A percentile compares a stretch with the other conserved stretches of the same genome.
Conservation (phyloP, 148 eudicot genomes). For the Rhododendron williamsianum region DNA sequence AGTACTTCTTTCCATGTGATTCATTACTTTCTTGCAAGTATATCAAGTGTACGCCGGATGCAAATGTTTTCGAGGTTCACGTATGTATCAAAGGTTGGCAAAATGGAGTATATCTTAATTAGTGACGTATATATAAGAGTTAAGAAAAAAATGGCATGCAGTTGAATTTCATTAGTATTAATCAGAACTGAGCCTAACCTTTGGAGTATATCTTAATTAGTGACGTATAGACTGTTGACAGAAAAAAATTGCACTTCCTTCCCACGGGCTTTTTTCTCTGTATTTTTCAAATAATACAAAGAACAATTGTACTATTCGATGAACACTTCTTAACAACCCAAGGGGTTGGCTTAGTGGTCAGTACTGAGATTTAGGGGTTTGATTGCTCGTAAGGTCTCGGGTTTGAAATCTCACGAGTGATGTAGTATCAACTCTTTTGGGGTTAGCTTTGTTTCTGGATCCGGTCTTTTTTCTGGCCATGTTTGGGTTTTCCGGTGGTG, state of each 20-base stretch:
- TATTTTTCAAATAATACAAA: neutral
- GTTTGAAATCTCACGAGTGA: too few relatives aligned
- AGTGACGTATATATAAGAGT: neutral
- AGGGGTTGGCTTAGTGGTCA: too few relatives aligned
- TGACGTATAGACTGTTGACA: neutral
- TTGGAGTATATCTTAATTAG: too few relatives aligned
- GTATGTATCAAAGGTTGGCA: neutral
- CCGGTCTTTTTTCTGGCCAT: too few relatives aligned
- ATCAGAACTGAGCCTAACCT: neutral
- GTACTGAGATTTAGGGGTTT: too few relatives aligned
- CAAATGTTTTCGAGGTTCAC: neutral
- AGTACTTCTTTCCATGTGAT: neutral
- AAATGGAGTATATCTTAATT: neutral
- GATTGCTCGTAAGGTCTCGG: too few relatives aligned
- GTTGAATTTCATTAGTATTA: neutral
- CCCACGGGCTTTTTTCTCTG: neutral
- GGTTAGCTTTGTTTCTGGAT: too few relatives aligned
- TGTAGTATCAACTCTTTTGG: too few relatives aligned
- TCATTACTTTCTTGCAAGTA: neutral
- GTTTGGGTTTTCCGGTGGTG: too few relatives aligned
- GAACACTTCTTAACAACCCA: neutral
- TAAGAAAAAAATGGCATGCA: neutral
- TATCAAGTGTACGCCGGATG: too few relatives aligned
- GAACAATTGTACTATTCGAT: neutral
- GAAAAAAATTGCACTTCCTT: neutral